Evolutionary conservation across 1,139 yeast genomes (phyloP), one percentile per base, ranked within the genome.

Genomic region (Candida smagusa): DNA sequence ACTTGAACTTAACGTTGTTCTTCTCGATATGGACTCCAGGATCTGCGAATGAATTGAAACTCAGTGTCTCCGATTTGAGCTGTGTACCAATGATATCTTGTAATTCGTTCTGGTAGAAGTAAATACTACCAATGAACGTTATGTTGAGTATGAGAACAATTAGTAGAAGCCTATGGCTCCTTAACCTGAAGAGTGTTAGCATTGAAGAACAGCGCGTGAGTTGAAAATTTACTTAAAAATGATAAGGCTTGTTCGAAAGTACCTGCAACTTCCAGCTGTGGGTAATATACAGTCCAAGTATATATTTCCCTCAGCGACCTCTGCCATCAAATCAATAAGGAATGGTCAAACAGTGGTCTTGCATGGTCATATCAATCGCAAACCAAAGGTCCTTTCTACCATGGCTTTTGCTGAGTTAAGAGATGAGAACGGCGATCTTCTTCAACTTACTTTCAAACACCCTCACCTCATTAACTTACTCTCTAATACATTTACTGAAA

Each of bases 361-460:
- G 13, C 76, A 84, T 50, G 97, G 97, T 0, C 94, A 96, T 85
- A 73, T 90, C 19, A 79, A 87, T 51, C 70, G 76, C 28, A 81
- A 82, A 47, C 92, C 96, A 0, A 73, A 73, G 35, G 49, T 65
- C 3, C 53, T 63, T 53, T 61, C 73, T 6, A 54, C 56, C 12
- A 77, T 58, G 72, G 77, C 63, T 2, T 90, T 90, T 66, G 94
- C 85, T 1, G 79, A 75, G 25, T 59, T 90, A 21, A 68, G 97
- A 45, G 97, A 89, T 56, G 53, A 67, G 22, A 65, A 78, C 38
- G 96, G 96, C 1, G 77, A 79, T 37, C 49, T 62, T 7, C 72
- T 83, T 6, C 97, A 90, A 53, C 54, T 90, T 9, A 72, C 85
- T 1, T 45, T 68, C 43, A 53, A 57, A 9, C 70, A 70, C 8